Percentiles rank a stretch among this genome's conserved stretches.
These are phyloP conservation scores for Magnusiomyces suaveolens DNA, from an alignment of 1,139 yeast genomes.

Conservation along the genomic window DNA sequence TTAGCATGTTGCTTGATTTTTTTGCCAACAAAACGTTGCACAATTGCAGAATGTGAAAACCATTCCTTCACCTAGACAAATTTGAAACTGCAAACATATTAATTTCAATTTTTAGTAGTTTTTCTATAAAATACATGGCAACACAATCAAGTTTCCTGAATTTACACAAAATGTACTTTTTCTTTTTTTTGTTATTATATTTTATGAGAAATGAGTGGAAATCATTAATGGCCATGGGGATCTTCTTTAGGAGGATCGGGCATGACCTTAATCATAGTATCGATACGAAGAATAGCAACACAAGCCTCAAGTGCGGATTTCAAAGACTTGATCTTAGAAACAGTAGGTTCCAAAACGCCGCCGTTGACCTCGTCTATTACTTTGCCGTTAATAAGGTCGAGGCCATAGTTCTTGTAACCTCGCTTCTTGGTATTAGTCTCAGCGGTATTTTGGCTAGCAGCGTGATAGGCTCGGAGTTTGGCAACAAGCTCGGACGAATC, in stretches of 20 bases:
- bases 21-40: too few species aligned
- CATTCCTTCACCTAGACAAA: too few species aligned
- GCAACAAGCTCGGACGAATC: slow-evolving; percentile 93
- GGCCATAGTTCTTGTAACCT: slow-evolving; percentile 81
- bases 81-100: too few species aligned
- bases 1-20: too few species aligned
- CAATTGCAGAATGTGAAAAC: too few species aligned
- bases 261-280: slow-evolving; percentile 94
- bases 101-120: too few species aligned
- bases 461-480: slow-evolving; percentile 90
- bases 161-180: background rate
- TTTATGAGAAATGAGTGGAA: too few species aligned
- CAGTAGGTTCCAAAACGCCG: slow-evolving; percentile 93
- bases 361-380: slow-evolving; percentile 73
- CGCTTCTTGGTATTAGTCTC: slow-evolving; percentile 74
- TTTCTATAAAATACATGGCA: too few species aligned
- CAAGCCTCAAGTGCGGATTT: slow-evolving; percentile 97
- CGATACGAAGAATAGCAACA: slow-evolving; percentile 92
- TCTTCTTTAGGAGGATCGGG: slow-evolving; percentile 94
- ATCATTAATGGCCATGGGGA: slow-evolving; percentile 30
- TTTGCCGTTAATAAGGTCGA: slow-evolving; percentile 85
- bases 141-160: background rate
- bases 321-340: slow-evolving; percentile 83
- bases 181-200: background rate
- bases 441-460: slow-evolving; percentile 83